Evolutionary conservation across 2,329 filamentous ascomycete genomes (phyloP), one percentile per base, ranked within the genome.

Genomic region (Emergomyces orientalis): DNA sequence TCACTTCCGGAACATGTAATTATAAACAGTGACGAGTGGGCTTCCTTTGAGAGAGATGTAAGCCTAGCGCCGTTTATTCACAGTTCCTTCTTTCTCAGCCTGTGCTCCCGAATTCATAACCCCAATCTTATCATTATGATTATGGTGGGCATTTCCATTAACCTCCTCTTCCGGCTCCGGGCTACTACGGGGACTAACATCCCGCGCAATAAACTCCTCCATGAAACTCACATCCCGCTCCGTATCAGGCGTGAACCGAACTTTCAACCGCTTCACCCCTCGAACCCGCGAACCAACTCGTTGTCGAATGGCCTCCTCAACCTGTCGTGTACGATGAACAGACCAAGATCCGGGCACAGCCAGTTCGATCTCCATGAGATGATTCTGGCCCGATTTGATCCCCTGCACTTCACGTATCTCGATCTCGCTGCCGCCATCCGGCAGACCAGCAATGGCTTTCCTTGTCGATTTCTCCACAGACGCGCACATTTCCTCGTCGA

Each of bases 371-470:
- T 97, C 94, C 69, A 97, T 87, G 37, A 97, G 81, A 73, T 95
- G 97, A 78, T 97, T 99, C 75, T 97, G 94, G 37, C 94, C 94
- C 3, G 91, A 94, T 78, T 99, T 99, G 76, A 96, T 84, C 62
- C 94, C 94, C 67, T 91, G 89, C 2, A 97, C 84, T 54, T 90
- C 88, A 54, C 88, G 84, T 55, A 97, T 78, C 71, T 90, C 85
- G 9, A 91, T 82, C 62, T 86, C 79, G 57, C 84, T 78, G 57
- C 83, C 78, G 58, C 84, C 79, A 59, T 82, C 78, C 60, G 75
- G 74, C 25, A 88, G 71, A 6, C 79, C 78, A 19, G 76, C 77
- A 25, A 94, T 76, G 3, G 83, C 85, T 68, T 83, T 84, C 39
- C 78, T 76, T 0, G 85, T 83, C 37, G 90, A 86, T 69, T 84